Base-by-base conservation (phyloP, 129 eudicot genomes). In the Kitagawia praeruptora region DNA sequence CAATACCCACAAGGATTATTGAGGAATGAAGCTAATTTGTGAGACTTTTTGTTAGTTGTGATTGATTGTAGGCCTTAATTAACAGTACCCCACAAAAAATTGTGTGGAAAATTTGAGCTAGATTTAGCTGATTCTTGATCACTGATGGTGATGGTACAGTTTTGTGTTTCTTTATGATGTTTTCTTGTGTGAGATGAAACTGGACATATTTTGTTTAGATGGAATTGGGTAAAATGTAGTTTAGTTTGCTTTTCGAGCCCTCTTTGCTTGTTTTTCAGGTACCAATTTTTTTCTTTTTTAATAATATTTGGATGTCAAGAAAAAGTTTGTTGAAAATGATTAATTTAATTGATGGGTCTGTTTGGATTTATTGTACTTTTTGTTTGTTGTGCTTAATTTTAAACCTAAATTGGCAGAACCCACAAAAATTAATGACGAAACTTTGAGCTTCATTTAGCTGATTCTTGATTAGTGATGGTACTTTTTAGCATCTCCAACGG, bases 171-270 rank as follows among this genome's bases (percentile, higher is more conserved):
- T 37, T 31, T 40, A 2, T 73, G 15, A 11, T 44, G 4, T 31
- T 74, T 21, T 19, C n/a, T 28, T 74, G 13, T 45, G 28, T 4
- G 41, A 74, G 8, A 3, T 74, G 37, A 45, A 46, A 23, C 0
- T 34, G n/a, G 28, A 25, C 1, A n/a, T 14, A 61, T 61, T 61
- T 27, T 61, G 2, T 21, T 61, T 23, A 16, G 69, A 63, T 27
- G 13, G 37, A 25, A 7, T n/a, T n/a, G 28, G n/a, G n/a, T 54
- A 6, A 0, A 54, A 54, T 54, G 63, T 54, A 54, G 63, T 54
- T 51, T 16, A 27, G 19, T 64, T 64, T 11, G 18, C 39, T 21
- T 1, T 48, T 48, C 21, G 54, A 82, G 4, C 97, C 66, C 39
- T 38, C 98, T 39, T 48, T 48, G 54, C 21, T 48, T 4, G 4